Conservation (phyloP, 495 filamentous ascomycete species). For the Xylaria telfairii region DNA sequence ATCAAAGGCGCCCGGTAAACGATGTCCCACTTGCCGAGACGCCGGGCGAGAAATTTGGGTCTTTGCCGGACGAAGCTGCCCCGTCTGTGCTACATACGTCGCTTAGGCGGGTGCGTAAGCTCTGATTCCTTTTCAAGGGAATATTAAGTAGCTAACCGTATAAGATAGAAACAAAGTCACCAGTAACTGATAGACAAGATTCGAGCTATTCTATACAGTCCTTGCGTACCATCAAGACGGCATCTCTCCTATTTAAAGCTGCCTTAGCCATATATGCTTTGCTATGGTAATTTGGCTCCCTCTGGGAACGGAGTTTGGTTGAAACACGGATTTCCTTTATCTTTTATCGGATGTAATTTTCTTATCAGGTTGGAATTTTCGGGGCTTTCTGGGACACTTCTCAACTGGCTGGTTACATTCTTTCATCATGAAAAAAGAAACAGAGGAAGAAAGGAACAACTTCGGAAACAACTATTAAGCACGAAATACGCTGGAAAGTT, state of each 20-base stretch:
- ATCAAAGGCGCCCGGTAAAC: conserved; percentile 20
- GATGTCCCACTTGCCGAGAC: conserved; percentile 25
- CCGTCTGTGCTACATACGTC: conserved; percentile 25
- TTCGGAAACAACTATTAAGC: not conserved
- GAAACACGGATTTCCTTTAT: not conserved
- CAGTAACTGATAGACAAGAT: not conserved
- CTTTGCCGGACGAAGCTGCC: conserved; percentile 26
- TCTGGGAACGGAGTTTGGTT: not conserved
- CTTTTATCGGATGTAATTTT: not conserved
- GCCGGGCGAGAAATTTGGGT: conserved; percentile 23
- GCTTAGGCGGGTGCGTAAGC: conserved; percentile 6
- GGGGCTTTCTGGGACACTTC: not conserved
- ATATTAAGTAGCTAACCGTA: not conserved
- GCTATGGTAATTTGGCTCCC: not conserved
- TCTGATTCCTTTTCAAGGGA: not conserved
- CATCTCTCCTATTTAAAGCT: not conserved
- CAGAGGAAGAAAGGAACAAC: not conserved
- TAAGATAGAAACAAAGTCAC: not conserved
- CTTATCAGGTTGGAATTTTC: not conserved
- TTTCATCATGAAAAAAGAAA: not conserved
- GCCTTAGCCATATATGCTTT: not conserved
- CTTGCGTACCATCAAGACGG: not conserved
- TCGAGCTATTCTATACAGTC: not conserved
- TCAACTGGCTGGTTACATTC: not conserved
- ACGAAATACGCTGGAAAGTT: not conserved